phyloP scores from a whole-genome alignment of 495 filamentous ascomycete species.

The Penicillium chermesinum region DNA sequence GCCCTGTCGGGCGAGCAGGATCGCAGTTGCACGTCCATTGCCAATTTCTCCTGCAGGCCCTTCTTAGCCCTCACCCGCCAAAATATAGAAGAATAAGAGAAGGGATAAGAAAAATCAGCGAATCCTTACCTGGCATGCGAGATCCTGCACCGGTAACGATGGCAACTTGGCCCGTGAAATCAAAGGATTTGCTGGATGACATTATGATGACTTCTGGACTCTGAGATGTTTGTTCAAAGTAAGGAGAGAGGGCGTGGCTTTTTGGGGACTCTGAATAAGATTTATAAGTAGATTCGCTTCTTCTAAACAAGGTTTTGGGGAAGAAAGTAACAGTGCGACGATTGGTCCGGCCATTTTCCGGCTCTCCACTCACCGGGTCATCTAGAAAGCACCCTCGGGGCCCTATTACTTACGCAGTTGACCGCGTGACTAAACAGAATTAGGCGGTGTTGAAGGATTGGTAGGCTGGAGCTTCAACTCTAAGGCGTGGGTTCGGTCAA shows the following conservation, averaged over 20 bases:
- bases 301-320: background rate
- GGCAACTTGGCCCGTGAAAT: slow-evolving; percentile 6
- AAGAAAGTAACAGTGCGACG: background rate
- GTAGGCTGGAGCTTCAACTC: no score
- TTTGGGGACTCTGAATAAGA: no score
- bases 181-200: background rate
- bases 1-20: slow-evolving; percentile 5
- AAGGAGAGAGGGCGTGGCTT: no score
- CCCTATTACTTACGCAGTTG: no score
- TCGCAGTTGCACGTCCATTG: slow-evolving; percentile 5
- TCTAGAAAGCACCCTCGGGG: no score
- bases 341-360: background rate
- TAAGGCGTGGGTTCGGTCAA: no score
- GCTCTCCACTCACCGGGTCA: background rate
- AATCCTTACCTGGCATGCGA: slow-evolving; percentile 3
- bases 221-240: background rate
- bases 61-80: no score
- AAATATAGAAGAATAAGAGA: no score
- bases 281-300: no score
- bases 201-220: background rate
- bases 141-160: slow-evolving; percentile 9
- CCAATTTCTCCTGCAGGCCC: background rate
- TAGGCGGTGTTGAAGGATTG: no score
- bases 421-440: no score
- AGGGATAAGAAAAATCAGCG: no score